Conservation (phyloP, 139 green algal genomes). For the Bryopsis sp. region DNA sequence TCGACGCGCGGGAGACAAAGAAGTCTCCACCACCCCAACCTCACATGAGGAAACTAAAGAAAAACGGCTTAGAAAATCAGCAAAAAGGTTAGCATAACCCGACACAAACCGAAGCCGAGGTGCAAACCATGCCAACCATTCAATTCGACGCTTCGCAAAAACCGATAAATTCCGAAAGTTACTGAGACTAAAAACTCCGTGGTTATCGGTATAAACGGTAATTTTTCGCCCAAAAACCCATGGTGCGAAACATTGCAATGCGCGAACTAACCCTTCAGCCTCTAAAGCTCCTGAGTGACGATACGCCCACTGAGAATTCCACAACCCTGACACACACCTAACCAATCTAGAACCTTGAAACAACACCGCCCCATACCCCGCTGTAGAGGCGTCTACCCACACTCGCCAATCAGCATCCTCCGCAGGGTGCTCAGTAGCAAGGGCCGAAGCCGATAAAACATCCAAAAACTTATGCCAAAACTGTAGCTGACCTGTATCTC, state of each 20-base stretch:
- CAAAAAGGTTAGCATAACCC: conserved; percentile 1
- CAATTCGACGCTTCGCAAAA: conserved; percentile 9
- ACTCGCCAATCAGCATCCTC: background rate
- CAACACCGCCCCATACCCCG: background rate
- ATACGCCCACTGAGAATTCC: background rate
- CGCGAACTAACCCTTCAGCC: background rate
- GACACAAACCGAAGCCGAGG: background rate
- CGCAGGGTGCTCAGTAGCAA: background rate
- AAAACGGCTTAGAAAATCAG: conserved; percentile 10
- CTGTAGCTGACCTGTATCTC: background rate
- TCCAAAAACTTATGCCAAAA: conserved; percentile 1
- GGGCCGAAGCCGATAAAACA: background rate
- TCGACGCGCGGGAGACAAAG: too few species aligned
- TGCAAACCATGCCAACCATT: background rate
- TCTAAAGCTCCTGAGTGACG: background rate
- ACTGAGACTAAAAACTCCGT: background rate
- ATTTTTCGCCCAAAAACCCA: background rate
- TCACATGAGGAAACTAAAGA: too few species aligned
- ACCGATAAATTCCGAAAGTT: background rate
- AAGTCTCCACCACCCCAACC: too few species aligned
- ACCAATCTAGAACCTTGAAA: background rate
- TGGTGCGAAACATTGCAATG: conserved; percentile 1
- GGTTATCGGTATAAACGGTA: conserved; percentile 4
- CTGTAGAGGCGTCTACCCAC: background rate
- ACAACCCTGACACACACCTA: conserved; percentile 3